Percentiles rank a stretch among this genome's conserved stretches.
These are phyloP conservation scores for Phytophthora constricta DNA, from an alignment of 352 stramenopile genomes.

Conservation along the genomic window DNA sequence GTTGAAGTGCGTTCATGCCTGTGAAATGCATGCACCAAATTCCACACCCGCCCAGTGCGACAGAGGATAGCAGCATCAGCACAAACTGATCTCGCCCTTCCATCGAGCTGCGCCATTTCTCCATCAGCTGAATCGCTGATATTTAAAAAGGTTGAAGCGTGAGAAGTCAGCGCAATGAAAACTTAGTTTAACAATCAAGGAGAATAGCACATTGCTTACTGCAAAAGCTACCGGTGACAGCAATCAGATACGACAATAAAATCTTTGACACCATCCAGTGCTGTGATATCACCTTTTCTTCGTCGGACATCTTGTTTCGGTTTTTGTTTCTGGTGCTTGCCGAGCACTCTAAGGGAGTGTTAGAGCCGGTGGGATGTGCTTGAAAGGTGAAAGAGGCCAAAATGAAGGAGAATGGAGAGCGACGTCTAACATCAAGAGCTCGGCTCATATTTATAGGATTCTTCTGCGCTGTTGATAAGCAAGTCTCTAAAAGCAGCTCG, in stretches of 20 bases:
- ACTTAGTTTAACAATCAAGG: neutral
- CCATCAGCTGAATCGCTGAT: conserved; percentile 78
- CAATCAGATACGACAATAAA: conserved; percentile 60
- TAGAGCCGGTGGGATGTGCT: too few species aligned
- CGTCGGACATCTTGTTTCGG: conserved; percentile 17
- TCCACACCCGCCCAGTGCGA: conserved; percentile 61
- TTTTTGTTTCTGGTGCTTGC: neutral
- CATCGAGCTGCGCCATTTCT: conserved; percentile 66
- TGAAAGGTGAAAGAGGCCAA: too few species aligned
- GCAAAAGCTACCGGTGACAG: conserved; percentile 64
- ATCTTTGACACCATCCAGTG: conserved; percentile 53
- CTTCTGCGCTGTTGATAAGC: too few species aligned
- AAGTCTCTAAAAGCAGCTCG: too few species aligned
- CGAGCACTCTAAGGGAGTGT: too few species aligned
- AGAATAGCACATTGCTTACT: conserved; percentile 34
- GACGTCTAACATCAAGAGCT: too few species aligned
- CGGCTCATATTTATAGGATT: too few species aligned
- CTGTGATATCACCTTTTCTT: conserved; percentile 33
- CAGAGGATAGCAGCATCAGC: conserved; percentile 46
- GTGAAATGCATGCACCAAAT: conserved; percentile 85
- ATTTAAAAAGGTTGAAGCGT: too few species aligned
- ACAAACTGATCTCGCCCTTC: conserved; percentile 39
- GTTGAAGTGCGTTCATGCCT: conserved; percentile 62
- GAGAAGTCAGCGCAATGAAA: neutral
- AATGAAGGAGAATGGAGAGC: too few species aligned